phyloP scores from a whole-genome alignment of 2,329 filamentous ascomycete species.

The Phialophora chinensis region DNA sequence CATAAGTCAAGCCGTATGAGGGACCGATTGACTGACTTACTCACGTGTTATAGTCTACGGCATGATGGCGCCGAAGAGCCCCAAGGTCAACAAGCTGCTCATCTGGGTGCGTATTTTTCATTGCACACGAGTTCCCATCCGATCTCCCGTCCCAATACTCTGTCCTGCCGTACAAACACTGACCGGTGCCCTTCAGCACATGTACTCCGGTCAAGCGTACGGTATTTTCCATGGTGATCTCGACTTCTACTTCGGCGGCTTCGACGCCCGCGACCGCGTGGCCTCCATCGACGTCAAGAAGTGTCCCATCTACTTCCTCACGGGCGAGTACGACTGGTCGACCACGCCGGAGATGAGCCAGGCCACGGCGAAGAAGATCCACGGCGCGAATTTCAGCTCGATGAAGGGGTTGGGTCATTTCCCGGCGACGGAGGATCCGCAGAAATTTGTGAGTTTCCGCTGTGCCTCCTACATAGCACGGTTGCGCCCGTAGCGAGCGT shows the following conservation, averaged over 20 bases:
- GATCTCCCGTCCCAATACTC: not conserved
- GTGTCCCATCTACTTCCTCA: conserved; percentile 60
- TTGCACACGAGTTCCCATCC: not conserved
- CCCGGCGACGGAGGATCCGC: conserved; percentile 54
- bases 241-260: conserved; percentile 60
- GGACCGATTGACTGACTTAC: not conserved
- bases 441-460: conserved; percentile 44
- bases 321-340: conserved; percentile 43
- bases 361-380: conserved; percentile 55
- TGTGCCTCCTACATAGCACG: not conserved
- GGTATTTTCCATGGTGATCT: conserved; percentile 60
- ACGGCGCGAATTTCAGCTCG: conserved; percentile 51
- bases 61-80: conserved; percentile 56
- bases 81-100: conserved; percentile 53
- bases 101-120: conserved; percentile 45
- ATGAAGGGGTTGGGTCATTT: conserved; percentile 58
- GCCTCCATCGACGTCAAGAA: conserved; percentile 54
- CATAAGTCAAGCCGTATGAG: no score
- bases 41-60: conserved; percentile 47
- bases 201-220: conserved; percentile 58
- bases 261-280: conserved; percentile 55
- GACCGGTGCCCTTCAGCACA: conserved; percentile 43
- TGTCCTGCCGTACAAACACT: not conserved
- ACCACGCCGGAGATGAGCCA: conserved; percentile 48
- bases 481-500: no score